Evolutionary conservation across 805 yeast species (phyloP), one percentile per base, ranked within the genome.

Genomic region (Nakazawaea anatomiae): DNA sequence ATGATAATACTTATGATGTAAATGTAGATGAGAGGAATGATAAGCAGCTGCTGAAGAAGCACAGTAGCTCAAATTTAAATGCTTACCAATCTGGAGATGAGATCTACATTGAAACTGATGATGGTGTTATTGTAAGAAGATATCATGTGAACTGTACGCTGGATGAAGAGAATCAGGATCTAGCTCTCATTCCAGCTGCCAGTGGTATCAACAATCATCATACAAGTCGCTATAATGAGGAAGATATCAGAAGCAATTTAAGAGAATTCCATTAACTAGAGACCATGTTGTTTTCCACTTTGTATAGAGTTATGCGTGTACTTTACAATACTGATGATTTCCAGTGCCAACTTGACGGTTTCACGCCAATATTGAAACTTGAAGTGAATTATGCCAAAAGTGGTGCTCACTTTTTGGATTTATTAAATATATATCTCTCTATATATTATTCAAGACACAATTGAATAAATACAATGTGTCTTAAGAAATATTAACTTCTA

Each of bases 51-150:
- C 34, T n/a, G 39, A 46, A 7, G 42, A 48, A 29, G 46, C 47
- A 41, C 10, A 42, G 38, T 6, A 39, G 30, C 5, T 47, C 28
- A n/a, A 50, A 32, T n/a, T 41, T 60, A 28, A 64, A 66, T 56
- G 77, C 76, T 2, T 75, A 72, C 56, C 74, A 71, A 58, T 60
- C 71, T 29, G 76, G 71, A 55, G 63, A 72, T 49, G 54, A 69
- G 42, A 64, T 74, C 34, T 63, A 71, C 46, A 68, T 74, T 42
- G 77, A 73, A 52, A 72, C 72, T 50, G 73, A 64, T 42, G 77
- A 74, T 29, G 79, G 77, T 35, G 76, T 72, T 44, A 65, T 72
- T 36, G 67, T 74, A 27, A 64, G 78, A 58, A 58, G 72, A 42
- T 75, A 74, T 56, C 58, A 46, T 12, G 46, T 56, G 27, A 50